A percentile compares a stretch with the other conserved stretches of the same genome.
Conservation (phyloP, 495 filamentous ascomycete genomes). For the Aspergillus avenaceus region DNA sequence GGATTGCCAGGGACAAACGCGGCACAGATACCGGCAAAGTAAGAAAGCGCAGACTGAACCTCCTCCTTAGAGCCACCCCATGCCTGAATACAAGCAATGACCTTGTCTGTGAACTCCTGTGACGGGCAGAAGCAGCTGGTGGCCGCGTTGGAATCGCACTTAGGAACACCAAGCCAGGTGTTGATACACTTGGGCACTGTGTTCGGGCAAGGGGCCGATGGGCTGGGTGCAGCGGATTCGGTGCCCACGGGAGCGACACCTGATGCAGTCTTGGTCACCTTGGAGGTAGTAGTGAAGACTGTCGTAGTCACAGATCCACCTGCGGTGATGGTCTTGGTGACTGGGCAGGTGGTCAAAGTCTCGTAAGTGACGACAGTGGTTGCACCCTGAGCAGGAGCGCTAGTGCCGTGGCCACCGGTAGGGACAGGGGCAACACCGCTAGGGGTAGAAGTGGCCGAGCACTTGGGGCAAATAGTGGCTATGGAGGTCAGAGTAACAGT, state of each 20-base stretch:
- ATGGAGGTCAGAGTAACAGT: slow-evolving; percentile 19
- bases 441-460: neutral
- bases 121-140: slow-evolving; percentile 83
- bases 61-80: slow-evolving; percentile 65
- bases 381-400: neutral
- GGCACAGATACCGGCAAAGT: slow-evolving; percentile 90
- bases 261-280: slow-evolving; percentile 15
- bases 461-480: slow-evolving; percentile 24
- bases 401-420: neutral
- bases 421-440: neutral
- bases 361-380: slow-evolving; percentile 22
- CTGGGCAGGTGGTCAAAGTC: slow-evolving; percentile 25
- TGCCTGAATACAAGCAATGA: slow-evolving; percentile 76
- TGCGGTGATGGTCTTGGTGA: slow-evolving; percentile 29
- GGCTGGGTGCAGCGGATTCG: slow-evolving; percentile 19
- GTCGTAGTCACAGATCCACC: slow-evolving; percentile 27
- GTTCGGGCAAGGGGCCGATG: slow-evolving; percentile 54
- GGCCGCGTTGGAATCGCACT: slow-evolving; percentile 83
- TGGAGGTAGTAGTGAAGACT: slow-evolving; percentile 28
- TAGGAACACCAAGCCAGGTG: slow-evolving; percentile 73
- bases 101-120: slow-evolving; percentile 67
- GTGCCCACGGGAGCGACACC: slow-evolving; percentile 14
- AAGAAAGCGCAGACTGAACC: slow-evolving; percentile 67
- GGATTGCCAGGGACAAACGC: slow-evolving; percentile 71
- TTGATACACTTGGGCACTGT: slow-evolving; percentile 87